Conservation (phyloP, 441 rosid species). For the Theobroma grandiflorum region DNA sequence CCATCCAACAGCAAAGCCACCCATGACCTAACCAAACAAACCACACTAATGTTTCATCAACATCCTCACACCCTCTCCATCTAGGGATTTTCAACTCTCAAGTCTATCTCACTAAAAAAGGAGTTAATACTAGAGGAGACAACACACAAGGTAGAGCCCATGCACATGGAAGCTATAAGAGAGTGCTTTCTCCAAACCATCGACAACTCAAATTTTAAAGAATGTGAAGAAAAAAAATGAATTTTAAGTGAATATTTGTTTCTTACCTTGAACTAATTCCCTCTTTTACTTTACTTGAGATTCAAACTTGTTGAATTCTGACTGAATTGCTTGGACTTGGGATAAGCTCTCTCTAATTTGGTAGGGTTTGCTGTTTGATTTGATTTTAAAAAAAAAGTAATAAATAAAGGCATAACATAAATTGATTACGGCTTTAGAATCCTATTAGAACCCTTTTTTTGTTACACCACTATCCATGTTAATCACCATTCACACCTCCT, state of each 20-base stretch:
- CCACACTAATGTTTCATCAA: background rate
- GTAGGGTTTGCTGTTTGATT: background rate
- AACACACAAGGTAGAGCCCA: background rate
- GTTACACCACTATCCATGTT: background rate
- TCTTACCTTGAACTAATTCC: background rate
- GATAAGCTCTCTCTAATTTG: background rate
- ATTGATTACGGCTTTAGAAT: background rate
- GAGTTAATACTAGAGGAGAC: background rate
- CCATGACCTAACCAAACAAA: background rate
- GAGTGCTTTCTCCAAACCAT: background rate
- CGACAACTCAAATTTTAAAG: constrained; percentile 1
- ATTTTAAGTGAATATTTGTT: background rate
- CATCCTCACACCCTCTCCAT: background rate
- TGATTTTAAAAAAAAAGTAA: background rate
- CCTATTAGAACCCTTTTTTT: background rate
- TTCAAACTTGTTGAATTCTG: background rate
- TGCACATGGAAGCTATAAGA: background rate
- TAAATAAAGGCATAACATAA: background rate
- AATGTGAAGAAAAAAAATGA: background rate
- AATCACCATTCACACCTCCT: background rate
- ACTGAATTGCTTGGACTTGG: background rate
- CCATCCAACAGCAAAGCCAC: background rate
- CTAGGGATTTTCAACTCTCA: background rate
- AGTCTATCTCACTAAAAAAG: background rate
- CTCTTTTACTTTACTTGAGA: background rate